These are phyloP conservation scores for Yamadazyma friedrichii DNA, from an alignment of 1,139 yeast species.

Conservation along the genomic window DNA sequence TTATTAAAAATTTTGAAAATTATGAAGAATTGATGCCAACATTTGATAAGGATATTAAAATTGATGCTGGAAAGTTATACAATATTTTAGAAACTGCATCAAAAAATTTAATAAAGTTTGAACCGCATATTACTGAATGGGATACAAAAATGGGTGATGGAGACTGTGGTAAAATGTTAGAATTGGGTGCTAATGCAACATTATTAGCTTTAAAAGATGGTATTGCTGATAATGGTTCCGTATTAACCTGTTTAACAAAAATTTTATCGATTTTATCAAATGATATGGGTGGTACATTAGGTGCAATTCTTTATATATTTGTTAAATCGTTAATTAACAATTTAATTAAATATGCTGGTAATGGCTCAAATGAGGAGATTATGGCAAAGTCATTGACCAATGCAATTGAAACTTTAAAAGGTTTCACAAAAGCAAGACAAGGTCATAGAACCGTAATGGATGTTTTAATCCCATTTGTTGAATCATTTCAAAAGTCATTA, in stretches of 20 bases:
- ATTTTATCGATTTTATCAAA: conserved; percentile 40
- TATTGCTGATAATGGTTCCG: conserved; percentile 17
- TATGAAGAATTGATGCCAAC: conserved; percentile 28
- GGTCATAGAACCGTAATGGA: conserved; percentile 57
- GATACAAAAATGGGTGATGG: conserved; percentile 55
- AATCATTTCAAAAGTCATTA: conserved; percentile 23
- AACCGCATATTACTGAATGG: conserved; percentile 48
- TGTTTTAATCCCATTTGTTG: conserved; percentile 49
- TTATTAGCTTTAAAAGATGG: conserved; percentile 30
- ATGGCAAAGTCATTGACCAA: conserved; percentile 27
- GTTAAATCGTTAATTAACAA: conserved; percentile 41
- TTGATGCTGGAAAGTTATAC: conserved; percentile 31
- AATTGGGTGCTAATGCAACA: conserved; percentile 42
- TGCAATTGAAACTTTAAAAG: conserved; percentile 34
- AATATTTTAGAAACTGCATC: conserved; percentile 34
- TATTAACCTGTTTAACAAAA: conserved; percentile 33
- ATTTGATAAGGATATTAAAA: conserved; percentile 23
- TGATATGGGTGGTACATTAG: conserved; percentile 57
- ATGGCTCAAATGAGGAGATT: conserved; percentile 15
- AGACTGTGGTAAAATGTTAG: conserved; percentile 50
- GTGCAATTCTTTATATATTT: conserved; percentile 48
- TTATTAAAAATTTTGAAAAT: conserved; percentile 34
- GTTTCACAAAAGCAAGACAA: conserved; percentile 46
- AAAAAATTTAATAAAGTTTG: conserved; percentile 35
- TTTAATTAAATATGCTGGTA: conserved; percentile 21